Conservation (phyloP, 805 yeast genomes). For the Cyberlindnera euphorbiiphila region DNA sequence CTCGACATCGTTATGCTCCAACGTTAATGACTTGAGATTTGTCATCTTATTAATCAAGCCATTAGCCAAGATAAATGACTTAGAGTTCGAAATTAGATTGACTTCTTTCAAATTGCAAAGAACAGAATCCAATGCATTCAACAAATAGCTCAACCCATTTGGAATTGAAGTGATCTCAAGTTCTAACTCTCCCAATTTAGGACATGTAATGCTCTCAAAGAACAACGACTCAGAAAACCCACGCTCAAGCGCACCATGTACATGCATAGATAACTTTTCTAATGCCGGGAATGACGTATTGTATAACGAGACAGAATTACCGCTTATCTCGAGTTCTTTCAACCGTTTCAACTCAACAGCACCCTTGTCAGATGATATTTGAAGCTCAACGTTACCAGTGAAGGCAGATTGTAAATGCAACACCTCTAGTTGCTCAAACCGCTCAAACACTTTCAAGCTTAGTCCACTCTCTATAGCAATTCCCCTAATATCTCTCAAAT, state of each 20-base stretch:
- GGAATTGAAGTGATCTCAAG: slow-evolving; percentile 14
- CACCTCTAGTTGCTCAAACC: slow-evolving; percentile 12
- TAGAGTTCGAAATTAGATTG: slow-evolving; percentile 8
- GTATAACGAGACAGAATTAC: slow-evolving; percentile 20
- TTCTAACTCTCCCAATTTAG: slow-evolving; percentile 7
- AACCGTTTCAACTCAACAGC: slow-evolving; percentile 8
- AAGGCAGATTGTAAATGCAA: slow-evolving; percentile 22
- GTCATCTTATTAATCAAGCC: slow-evolving; percentile 9
- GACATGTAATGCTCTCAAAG: slow-evolving; percentile 13
- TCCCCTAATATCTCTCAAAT: slow-evolving; percentile 15
- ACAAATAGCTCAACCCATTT: slow-evolving; percentile 7
- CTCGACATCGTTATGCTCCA: slow-evolving; percentile 14
- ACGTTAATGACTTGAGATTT: neutral
- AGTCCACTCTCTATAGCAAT: slow-evolving; percentile 25
- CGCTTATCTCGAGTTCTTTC: slow-evolving; percentile 15
- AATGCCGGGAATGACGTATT: slow-evolving; percentile 14
- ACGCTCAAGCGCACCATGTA: slow-evolving; percentile 22
- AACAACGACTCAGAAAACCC: slow-evolving; percentile 13
- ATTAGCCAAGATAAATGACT: slow-evolving; percentile 11
- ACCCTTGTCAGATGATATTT: slow-evolving; percentile 1
- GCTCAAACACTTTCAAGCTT: slow-evolving; percentile 19
- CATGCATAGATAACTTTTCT: slow-evolving; percentile 8
- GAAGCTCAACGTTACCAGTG: slow-evolving; percentile 13
- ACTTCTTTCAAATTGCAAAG: neutral
- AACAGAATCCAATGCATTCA: neutral